Base-by-base conservation (phyloP, 192 early-diverging fungal species). In the Coemansia furcata region DNA sequence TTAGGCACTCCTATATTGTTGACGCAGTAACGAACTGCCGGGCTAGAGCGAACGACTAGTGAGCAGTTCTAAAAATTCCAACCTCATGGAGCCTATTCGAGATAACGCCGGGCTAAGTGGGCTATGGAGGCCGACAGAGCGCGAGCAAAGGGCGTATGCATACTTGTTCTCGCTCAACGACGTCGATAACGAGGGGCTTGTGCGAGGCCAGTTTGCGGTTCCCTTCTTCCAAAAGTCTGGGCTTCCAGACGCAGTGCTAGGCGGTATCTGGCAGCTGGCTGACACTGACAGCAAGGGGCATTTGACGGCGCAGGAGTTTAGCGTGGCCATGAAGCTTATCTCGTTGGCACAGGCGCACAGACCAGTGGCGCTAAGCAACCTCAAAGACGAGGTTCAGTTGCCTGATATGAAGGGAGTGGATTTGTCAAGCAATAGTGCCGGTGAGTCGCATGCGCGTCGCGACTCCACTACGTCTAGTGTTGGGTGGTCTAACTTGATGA, bases 241-340 rank as follows among this genome's bases (percentile, higher is more conserved):
- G n/a, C 80, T 93, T 0, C 82, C 89, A 0, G 79, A 84, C 26
- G 73, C 82, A 15, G 71, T 84, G 17, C 79, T 93, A 15, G 88
- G 87, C 43, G 81, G 89, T 83, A 93, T 98, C 54, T 98, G 96
- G 96, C 85, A 94, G 46, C 76, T 91, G n/a, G 89, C 89, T 6
- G 94, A 95, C 73, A 62, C 82, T 3, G 89, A 93, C 30, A 85
- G 89, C 69, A 87, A 88, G 63, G 96, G 95, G 17, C 85, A 86
- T 32, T 76, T 96, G 52, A 89, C 88, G 21, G 80, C 84, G 39
- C 77, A 81, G 17, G 89, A 86, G 36, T 98, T 98, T 75, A 84
- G 78, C 62, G 86, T 90, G 33, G 93, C 92, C 9, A 71, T 97
- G 62, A 98, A 96, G 73, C 81, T 96, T 54, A 96, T 98, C 72